Percentiles rank a stretch among this genome's conserved stretches.
Conservation (phyloP, 192 early-diverging fungal species). For the Polychytrium aggregatum region DNA sequence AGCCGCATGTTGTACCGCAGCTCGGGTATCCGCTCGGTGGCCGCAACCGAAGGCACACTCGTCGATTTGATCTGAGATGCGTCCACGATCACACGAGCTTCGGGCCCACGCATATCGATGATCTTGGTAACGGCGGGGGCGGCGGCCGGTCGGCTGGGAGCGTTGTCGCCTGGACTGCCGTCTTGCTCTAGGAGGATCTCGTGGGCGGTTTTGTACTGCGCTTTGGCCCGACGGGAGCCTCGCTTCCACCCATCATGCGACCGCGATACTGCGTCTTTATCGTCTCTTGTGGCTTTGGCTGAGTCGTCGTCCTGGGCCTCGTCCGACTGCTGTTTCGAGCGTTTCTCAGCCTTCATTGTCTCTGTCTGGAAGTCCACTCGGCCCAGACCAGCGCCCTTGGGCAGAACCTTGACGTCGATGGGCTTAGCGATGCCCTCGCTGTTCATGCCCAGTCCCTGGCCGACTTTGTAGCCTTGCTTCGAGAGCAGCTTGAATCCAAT, state of each 20-base stretch:
- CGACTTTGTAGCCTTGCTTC: constrained; percentile 83
- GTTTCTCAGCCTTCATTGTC: constrained; percentile 42
- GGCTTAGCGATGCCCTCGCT: constrained; percentile 84
- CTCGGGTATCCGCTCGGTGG: constrained; percentile 59
- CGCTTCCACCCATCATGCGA: constrained; percentile 33
- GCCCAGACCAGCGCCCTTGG: constrained; percentile 68
- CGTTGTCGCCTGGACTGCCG: too few species aligned
- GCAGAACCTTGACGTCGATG: constrained; percentile 77
- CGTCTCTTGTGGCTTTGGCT: constrained; percentile 41
- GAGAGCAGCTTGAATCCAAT: constrained; percentile 73
- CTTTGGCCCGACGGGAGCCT: constrained; percentile 30
- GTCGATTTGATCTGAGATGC: constrained; percentile 19
- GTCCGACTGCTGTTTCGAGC: too few species aligned
- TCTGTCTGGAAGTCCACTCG: constrained; percentile 72
- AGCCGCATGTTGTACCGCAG: constrained; percentile 65
- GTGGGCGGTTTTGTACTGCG: constrained; percentile 62
- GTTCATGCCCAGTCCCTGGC: constrained; percentile 79
- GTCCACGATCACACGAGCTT: constrained; percentile 27
- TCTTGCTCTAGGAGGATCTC: constrained; percentile 55
- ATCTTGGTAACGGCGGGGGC: constrained; percentile 50
- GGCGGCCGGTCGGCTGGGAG: too few species aligned
- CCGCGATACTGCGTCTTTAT: too few species aligned
- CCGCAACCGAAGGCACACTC: constrained; percentile 16
- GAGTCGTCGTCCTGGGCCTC: constrained; percentile 33
- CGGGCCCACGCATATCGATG: constrained; percentile 72